A percentile compares a stretch with the other conserved stretches of the same genome.
Evolutionary conservation across 345 rosid species (phyloP).

Genomic region (Draba incana): DNA sequence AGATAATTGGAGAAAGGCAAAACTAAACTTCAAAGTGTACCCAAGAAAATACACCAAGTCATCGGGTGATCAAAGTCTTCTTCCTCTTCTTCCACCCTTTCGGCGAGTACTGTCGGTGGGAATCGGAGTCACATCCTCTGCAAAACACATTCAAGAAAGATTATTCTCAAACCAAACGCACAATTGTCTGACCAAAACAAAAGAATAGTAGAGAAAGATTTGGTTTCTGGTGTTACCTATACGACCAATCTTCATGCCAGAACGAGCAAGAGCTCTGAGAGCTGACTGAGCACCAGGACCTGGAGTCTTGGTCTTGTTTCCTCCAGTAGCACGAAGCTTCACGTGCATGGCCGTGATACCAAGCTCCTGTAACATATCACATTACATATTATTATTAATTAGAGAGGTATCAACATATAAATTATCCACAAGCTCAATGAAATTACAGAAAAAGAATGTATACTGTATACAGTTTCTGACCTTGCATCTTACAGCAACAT

Average conservation of each 20-base stretch:
- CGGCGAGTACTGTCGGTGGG: constrained; percentile 85
- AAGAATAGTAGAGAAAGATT: background rate
- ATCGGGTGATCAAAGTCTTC: constrained; percentile 58
- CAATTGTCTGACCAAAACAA: background rate
- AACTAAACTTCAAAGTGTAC: constrained; percentile 32
- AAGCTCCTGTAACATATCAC: constrained; percentile 55
- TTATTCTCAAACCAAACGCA: background rate
- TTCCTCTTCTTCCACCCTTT: constrained; percentile 89
- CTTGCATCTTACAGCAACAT: constrained; percentile 82
- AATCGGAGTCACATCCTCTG: constrained; percentile 90
- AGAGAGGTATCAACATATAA: no score
- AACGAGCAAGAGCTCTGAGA: constrained; percentile 84
- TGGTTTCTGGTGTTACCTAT: constrained; percentile 49
- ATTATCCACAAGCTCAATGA: background rate
- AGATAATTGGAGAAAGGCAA: constrained; percentile 23
- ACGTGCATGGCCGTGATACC: constrained; percentile 82
- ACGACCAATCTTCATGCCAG: constrained; percentile 91
- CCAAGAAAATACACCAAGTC: constrained; percentile 16
- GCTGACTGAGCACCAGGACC: constrained; percentile 96
- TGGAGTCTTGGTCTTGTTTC: constrained; percentile 88
- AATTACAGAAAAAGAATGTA: background rate
- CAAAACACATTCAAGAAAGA: constrained; percentile 18
- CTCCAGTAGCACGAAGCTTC: constrained; percentile 87
- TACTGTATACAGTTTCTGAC: constrained; percentile 28
- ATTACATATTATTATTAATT: background rate